A percentile compares a stretch with the other conserved stretches of the same genome.
phyloP scores from a whole-genome alignment of 139 green algal species.

The Chlamydomonas sphaeroides region DNA sequence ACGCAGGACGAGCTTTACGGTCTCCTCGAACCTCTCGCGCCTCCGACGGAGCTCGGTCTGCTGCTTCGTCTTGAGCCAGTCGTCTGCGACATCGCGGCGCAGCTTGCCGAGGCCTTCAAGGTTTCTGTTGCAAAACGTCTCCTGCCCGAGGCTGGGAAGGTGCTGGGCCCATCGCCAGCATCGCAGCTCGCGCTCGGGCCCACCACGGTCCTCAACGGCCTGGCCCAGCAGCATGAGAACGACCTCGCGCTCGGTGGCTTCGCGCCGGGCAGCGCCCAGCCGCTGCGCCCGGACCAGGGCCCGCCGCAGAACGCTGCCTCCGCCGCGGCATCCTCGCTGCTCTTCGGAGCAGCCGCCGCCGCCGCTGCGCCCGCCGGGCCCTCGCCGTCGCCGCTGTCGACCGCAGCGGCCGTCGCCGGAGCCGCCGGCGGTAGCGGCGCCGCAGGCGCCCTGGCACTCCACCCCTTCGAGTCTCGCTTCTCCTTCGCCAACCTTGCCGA shows the following conservation, averaged over 20 bases:
- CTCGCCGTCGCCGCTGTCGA: too few species aligned
- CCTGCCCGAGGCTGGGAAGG: constrained; percentile 26
- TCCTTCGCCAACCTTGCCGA: constrained; percentile 11
- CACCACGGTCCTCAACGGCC: not conserved
- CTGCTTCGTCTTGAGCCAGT: constrained; percentile 9
- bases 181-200: not conserved
- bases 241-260: constrained; percentile 8
- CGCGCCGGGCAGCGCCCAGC: constrained; percentile 11
- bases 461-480: constrained; percentile 28
- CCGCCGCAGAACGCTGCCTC: constrained; percentile 14
- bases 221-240: not conserved
- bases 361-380: too few species aligned
- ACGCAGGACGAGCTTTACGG: constrained; percentile 20
- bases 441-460: not conserved
- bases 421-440: not conserved
- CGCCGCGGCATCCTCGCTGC: constrained; percentile 3
- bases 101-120: constrained; percentile 22
- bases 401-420: not conserved
- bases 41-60: not conserved
- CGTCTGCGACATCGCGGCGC: constrained; percentile 17
- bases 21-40: constrained; percentile 1
- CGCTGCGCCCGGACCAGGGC: constrained; percentile 30
- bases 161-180: not conserved
- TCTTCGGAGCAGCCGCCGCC: not conserved
- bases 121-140: constrained; percentile 1